Base-by-base conservation (phyloP, 495 filamentous ascomycete genomes). In the Aspergillus wentii region DNA sequence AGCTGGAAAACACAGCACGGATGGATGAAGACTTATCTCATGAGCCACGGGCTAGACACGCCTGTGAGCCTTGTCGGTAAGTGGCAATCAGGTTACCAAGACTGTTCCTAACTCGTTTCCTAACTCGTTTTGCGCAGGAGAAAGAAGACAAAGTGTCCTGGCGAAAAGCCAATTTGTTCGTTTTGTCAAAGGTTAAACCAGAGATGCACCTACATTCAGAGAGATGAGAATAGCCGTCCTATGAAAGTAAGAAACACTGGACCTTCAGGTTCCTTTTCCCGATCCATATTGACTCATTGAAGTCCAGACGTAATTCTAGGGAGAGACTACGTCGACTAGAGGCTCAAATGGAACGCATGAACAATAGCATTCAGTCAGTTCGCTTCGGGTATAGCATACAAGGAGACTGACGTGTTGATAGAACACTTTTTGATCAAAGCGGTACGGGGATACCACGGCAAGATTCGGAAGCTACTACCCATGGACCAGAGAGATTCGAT, bases 91-190 rank as follows among this genome's bases (percentile, higher is more conserved):
- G n/a, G n/a, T n/a, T n/a, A n/a, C n/a, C 10, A 25, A 10, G 6
- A 10, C 22, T 38, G 23, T 10, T 26, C 13, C 11, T 5, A 30
- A 3, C 8, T 4, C 13, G 16, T 1, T 11, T 20, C 2, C 21
- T 17, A 13, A 34, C n/a, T 21, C 21, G 21, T 16, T 5, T 25
- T 10, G 6, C 5, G 30, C 4, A 27, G 30, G 7, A 41, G 23
- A 2, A 44, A 44, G 23, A 44, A 44, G 41, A 44, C 41, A 1
- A 44, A 44, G 33, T 44, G 41, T 33, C 41, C 41, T 10, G 41
- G 33, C 10, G 41, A 44, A 28, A 32, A 14, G 15, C 41, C 41
- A 8, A 15, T 31, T 5, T 44, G 41, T 27, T 44, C 41, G 7
- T 38, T 44, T 15, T 44, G 41, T 19, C 41, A 27, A 9, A 23